Percentiles rank a stretch among this genome's conserved stretches.
These are phyloP conservation scores for Asparagopsis taxiformis DNA, from an alignment of 31 red algal species.

Conservation along the genomic window DNA sequence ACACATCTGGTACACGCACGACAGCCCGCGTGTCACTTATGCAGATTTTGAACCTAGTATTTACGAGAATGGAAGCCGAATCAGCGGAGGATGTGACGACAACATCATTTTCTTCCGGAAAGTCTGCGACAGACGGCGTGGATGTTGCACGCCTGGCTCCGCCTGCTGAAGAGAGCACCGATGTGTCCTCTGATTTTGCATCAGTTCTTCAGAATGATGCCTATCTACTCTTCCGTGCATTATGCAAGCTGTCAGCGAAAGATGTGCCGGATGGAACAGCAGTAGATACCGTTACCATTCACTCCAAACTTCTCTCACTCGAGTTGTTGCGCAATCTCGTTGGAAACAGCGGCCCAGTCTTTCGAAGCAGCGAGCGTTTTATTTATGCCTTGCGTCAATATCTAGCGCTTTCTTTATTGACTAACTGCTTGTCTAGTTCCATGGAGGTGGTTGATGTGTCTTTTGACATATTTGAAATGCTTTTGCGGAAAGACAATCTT, in stretches of 20 bases:
- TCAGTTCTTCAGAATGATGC: constrained; percentile 81
- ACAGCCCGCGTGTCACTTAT: constrained; percentile 82
- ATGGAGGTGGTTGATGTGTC: constrained; percentile 72
- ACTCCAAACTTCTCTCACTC: constrained; percentile 84
- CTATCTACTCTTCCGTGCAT: constrained; percentile 87
- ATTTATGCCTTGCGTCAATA: constrained; percentile 82
- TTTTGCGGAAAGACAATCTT: constrained; percentile 69
- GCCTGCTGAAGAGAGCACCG: constrained; percentile 30
- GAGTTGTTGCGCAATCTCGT: constrained; percentile 77
- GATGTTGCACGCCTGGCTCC: constrained; percentile 29
- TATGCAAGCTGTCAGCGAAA: constrained; percentile 95
- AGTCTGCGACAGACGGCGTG: constrained; percentile 1
- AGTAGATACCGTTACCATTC: constrained; percentile 56
- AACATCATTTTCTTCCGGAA: neutral
- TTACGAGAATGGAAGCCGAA: constrained; percentile 68
- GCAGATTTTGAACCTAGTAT: constrained; percentile 83
- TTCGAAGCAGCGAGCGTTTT: constrained; percentile 73
- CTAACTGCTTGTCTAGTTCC: constrained; percentile 72
- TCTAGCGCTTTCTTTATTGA: constrained; percentile 75
- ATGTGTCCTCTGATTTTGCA: constrained; percentile 18
- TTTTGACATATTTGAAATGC: constrained; percentile 86
- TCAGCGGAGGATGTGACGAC: constrained; percentile 25
- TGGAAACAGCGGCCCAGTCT: constrained; percentile 58
- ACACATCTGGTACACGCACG: constrained; percentile 60
- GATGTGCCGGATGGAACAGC: constrained; percentile 39